A percentile compares a stretch with the other conserved stretches of the same genome.
These are phyloP conservation scores for Primulina huaijiensis DNA, from an alignment of 257 asterid species.

Conservation along the genomic window DNA sequence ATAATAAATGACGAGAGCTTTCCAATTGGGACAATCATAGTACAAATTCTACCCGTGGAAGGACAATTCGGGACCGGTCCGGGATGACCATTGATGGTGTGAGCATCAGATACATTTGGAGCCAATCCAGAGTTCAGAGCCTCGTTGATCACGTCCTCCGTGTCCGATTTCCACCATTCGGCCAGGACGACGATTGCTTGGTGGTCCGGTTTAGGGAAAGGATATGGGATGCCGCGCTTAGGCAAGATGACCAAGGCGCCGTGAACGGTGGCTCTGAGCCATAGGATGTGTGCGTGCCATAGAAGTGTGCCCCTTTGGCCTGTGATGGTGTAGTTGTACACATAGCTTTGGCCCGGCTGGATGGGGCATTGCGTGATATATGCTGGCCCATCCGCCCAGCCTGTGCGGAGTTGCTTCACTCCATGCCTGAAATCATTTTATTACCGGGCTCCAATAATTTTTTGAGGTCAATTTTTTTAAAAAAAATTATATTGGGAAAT, in stretches of 20 bases:
- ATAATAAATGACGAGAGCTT: neutral
- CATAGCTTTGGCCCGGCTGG: constrained; percentile 61
- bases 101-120: constrained; percentile 74
- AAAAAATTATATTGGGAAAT: too few relatives aligned
- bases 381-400: constrained; percentile 98
- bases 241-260: constrained; percentile 88
- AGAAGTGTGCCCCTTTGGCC: constrained; percentile 90
- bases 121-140: constrained; percentile 56
- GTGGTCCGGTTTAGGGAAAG: constrained; percentile 84
- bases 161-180: constrained; percentile 83
- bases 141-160: constrained; percentile 59
- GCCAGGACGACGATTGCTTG: constrained; percentile 72
- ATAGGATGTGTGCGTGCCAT: constrained; percentile 88
- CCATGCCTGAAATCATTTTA: constrained; percentile 62
- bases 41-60: constrained; percentile 26
- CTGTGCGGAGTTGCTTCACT: constrained; percentile 67
- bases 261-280: constrained; percentile 82
- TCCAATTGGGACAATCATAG: neutral
- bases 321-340: constrained; percentile 77
- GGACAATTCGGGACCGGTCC: constrained; percentile 45
- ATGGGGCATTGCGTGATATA: constrained; percentile 94
- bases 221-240: constrained; percentile 77
- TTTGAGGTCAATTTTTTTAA: too few relatives aligned
- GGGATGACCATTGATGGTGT: constrained; percentile 68
- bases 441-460: too few relatives aligned